Conservation (phyloP, 441 rosid genomes). For the Syzygium malaccense region DNA sequence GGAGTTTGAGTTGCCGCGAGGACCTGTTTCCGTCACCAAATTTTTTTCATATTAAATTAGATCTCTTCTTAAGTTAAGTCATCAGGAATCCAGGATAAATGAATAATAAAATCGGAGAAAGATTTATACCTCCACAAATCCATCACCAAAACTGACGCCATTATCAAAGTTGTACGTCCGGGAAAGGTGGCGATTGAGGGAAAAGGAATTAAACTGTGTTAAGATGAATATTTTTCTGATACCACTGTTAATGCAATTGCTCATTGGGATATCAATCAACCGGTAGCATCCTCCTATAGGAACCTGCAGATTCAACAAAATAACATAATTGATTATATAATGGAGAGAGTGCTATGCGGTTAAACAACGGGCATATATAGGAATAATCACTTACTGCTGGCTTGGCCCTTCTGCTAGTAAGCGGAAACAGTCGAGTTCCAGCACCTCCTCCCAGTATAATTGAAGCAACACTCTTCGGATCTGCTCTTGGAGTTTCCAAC, state of each 20-base stretch:
- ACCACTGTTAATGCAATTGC: constrained; percentile 13
- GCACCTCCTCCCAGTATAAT: constrained; percentile 16
- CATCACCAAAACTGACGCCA: constrained; percentile 7
- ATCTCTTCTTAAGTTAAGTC: background rate
- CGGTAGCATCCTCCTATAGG: constrained; percentile 15
- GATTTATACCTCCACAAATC: constrained; percentile 2
- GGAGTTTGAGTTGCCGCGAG: constrained; percentile 14
- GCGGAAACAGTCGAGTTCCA: constrained; percentile 17
- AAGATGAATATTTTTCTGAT: constrained; percentile 10
- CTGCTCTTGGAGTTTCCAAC: constrained; percentile 6
- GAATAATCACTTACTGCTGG: constrained; percentile 2
- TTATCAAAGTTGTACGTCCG: constrained; percentile 8
- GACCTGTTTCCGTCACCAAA: background rate
- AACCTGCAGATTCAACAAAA: background rate
- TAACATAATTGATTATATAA: background rate
- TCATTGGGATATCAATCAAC: constrained; percentile 15
- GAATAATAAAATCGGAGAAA: background rate
- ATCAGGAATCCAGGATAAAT: background rate
- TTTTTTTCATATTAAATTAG: background rate
- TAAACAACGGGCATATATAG: background rate
- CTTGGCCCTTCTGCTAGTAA: constrained; percentile 17
- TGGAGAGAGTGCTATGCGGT: background rate
- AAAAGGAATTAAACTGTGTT: constrained; percentile 12
- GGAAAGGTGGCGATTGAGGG: constrained; percentile 13
- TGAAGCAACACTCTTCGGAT: constrained; percentile 15